Percentiles rank a stretch among this genome's conserved stretches.
Conservation (phyloP, 495 filamentous ascomycete genomes). For the Talaromyces proteolyticus region DNA sequence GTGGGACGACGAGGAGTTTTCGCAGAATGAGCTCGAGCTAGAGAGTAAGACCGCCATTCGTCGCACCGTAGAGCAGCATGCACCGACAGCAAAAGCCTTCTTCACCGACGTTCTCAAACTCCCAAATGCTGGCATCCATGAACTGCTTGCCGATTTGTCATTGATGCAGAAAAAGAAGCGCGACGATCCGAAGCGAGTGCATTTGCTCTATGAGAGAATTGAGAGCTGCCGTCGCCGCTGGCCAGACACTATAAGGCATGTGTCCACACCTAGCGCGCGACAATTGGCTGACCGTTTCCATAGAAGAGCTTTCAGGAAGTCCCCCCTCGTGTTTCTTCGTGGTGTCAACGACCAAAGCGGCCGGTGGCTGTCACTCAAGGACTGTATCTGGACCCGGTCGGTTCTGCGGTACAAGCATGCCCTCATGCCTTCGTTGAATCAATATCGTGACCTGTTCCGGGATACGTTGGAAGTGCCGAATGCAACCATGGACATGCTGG, state of each 20-base stretch:
- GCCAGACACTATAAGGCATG: background rate
- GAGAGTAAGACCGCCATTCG: constrained; percentile 2
- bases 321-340: constrained; percentile 1
- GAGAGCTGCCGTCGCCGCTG: constrained; percentile 4
- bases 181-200: constrained; percentile 1
- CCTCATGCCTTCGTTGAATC: constrained; percentile 4
- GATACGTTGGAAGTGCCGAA: constrained; percentile 3
- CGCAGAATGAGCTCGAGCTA: constrained; percentile 2
- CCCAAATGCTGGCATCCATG: constrained; percentile 1
- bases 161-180: constrained; percentile 1
- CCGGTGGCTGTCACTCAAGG: background rate
- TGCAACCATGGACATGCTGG: constrained; percentile 4
- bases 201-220: constrained; percentile 4
- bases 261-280: background rate
- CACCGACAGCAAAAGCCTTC: constrained; percentile 1
- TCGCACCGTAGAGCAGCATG: constrained; percentile 2
- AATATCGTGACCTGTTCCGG: background rate
- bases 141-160: constrained; percentile 2
- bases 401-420: constrained; percentile 1
- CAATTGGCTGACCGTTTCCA: background rate
- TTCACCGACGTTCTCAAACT: constrained; percentile 2
- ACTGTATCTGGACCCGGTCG: constrained; percentile 2
- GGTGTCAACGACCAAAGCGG: background rate
- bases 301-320: background rate
- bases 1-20: constrained; percentile 2